Evolutionary conservation across 305 asterid genomes (phyloP).

Genomic region (Fraxinus ornus): DNA sequence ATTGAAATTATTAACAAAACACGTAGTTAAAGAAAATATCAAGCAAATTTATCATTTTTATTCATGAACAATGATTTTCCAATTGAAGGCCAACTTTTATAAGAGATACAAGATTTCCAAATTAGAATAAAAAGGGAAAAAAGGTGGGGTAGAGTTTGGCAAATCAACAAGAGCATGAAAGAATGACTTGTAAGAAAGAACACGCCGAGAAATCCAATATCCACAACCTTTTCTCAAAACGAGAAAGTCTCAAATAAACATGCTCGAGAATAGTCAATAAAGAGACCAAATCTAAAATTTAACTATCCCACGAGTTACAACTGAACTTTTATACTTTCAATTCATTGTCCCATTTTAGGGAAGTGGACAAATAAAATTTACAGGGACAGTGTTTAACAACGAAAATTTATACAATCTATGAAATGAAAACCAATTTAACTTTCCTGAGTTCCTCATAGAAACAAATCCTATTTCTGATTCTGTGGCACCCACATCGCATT

Average conservation of each 20-base stretch:
- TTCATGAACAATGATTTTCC: not conserved
- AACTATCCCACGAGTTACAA: not conserved
- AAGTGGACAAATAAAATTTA: not conserved
- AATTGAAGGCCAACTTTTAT: not conserved
- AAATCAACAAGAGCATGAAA: not conserved
- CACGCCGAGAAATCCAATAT: not conserved
- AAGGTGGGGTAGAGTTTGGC: not conserved
- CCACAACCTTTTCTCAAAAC: not conserved
- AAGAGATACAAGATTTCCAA: not conserved
- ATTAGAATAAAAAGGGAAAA: not conserved
- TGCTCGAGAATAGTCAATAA: not conserved
- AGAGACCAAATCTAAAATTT: not conserved
- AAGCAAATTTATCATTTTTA: not conserved
- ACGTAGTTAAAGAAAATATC: not conserved
- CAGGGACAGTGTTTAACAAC: not conserved
- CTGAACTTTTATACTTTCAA: not conserved
- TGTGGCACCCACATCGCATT: not conserved
- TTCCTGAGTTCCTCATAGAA: not conserved
- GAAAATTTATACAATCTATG: not conserved
- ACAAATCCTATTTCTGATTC: not conserved
- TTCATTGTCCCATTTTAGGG: not conserved
- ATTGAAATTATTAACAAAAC: conserved; percentile 1
- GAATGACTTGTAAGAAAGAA: not conserved
- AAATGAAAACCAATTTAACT: not conserved
- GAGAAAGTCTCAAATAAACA: not conserved